Evolutionary conservation across 306 rosid genomes (phyloP), one percentile per base, ranked within the genome.

Genomic region (Trifolium subterraneum): DNA sequence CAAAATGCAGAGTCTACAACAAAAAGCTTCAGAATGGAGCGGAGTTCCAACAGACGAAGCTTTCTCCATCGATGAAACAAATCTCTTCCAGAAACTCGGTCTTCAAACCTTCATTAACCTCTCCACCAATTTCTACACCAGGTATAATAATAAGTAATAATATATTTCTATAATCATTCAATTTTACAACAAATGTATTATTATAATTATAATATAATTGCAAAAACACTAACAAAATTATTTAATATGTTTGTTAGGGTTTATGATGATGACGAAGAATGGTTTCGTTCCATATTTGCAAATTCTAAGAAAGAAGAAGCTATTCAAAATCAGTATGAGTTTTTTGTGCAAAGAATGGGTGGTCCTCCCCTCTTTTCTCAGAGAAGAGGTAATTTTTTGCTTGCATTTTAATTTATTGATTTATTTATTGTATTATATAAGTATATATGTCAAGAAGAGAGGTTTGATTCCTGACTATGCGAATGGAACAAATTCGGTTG

Each of bases 271-370:
- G 95, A 86, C 16, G 89, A 90, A 65, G 97, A 90, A 66, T 94
- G 99, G 97, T 94, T 94, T 69, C 87, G 93, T 52, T 88, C 89
- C 1, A 94, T 92, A 44, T 94, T 94, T 39, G 92, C 81, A 0
- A 76, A 51, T 68, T 91, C 95, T 10, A 76, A 92, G 78, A 92
- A 92, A 78, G 93, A 90, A 35, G 78, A 82, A 9, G 95, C 99
- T 9, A 90, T 94, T 65, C 93, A 90, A 45, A 94, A 94, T 62
- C 96, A 94, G 19, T 94, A 92, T 79, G 95, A 94, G 78, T 94
- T 94, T 52, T 90, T 94, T 74, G 89, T 88, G 47, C 96, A 92
- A 78, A 81, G 95, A 81, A 92, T 92, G 96, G 96, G 97, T 16
- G 96, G 96, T 16, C 97, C 97, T 36, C 75, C 90, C 80, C 86